Base-by-base conservation (phyloP, 1,139 yeast species). In the Kodamaea ohmeri region DNA sequence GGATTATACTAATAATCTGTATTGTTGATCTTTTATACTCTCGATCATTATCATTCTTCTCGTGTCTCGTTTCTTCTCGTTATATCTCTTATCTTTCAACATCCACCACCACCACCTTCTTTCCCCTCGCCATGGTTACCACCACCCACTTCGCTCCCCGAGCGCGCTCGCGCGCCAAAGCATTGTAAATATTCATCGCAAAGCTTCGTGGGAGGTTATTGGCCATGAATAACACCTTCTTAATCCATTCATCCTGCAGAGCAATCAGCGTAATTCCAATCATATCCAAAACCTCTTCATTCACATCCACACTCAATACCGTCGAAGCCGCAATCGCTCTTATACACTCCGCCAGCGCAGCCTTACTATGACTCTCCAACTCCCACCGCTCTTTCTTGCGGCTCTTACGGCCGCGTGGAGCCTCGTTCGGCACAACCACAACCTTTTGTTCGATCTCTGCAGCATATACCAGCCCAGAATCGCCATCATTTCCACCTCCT, bases 191-290 rank as follows among this genome's bases (percentile, higher is more conserved):
- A 42, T 79, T 83, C 22, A 76, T 62, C 2, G 90, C 82, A 62
- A 84, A 89, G 42, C 89, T 85, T 56, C 87, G 73, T 14, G 95
- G 94, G 2, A 85, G 73, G 19, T 67, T 60, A 42, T 68, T 68
- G 36, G 62, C 62, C 5, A 61, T 53, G 28, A 89, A 88, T 8
- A 89, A 85, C 2, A 89, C 89, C 49, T 86, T 83, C 49, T 95
- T 69, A 33, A 80, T 65, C 96, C 97, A 90, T 70, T 89, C 96
- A 44, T 90, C 97, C 28, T 80, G 82, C 46, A 80, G 88, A 29
- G 73, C 72, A 15, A 90, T 71, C 0, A 95, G 82, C 0, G 95
- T 83, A 1, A 83, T 74, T 22, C 83, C 70, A 32, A 90, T 86
- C 72, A 88, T 86, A 33, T 87, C 94, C 42, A 90, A 55, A 1